Evolutionary conservation across 73 alveolate species (phyloP).

Genomic region (Tetrahymena elliotti): DNA sequence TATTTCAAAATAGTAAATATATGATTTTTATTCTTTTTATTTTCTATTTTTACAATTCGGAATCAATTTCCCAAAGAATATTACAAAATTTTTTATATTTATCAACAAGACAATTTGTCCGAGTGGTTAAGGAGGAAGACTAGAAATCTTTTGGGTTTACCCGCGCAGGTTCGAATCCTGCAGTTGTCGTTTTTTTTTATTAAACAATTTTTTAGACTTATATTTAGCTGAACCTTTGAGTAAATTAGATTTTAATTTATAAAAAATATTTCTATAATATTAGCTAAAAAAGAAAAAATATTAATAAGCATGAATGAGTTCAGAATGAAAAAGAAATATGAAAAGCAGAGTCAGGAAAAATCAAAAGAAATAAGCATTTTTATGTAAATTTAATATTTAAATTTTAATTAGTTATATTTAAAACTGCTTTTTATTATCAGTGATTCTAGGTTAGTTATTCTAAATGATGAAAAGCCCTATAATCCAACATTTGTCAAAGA

Average conservation of each 20-base stretch:
- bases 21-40: no score
- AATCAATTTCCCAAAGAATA: neutral
- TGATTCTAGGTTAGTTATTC: neutral
- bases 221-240: neutral
- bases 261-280: no score
- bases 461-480: neutral
- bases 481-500: neutral
- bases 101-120: conserved; percentile 29
- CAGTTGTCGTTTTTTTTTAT: conserved; percentile 53
- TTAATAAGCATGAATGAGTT: neutral
- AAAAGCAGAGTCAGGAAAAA: neutral
- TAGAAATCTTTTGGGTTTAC: conserved; percentile 51
- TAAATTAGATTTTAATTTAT: no score
- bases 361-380: neutral
- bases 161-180: conserved; percentile 66
- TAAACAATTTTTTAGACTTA: neutral
- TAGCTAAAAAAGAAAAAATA: no score
- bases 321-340: neutral
- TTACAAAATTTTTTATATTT: neutral
- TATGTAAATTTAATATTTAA: neutral
- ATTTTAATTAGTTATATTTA: neutral
- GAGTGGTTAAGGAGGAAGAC: conserved; percentile 62
- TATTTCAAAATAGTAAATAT: neutral
- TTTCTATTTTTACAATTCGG: no score
- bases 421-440: neutral